phyloP scores from a whole-genome alignment of 352 stramenopile genomes.

The Pythium phragmiticola region DNA sequence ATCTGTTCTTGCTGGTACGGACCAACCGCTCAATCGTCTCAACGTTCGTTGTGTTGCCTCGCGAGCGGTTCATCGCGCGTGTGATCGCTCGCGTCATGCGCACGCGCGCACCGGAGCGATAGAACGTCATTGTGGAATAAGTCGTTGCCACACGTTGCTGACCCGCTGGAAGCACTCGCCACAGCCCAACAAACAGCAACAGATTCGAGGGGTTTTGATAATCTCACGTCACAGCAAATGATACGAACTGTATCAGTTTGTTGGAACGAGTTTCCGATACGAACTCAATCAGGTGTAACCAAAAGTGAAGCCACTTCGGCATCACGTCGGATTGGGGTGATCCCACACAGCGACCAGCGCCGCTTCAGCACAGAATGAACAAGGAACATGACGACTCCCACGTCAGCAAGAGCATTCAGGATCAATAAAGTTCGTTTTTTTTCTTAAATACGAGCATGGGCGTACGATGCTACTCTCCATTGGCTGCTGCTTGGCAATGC shows the following conservation, averaged over 20 bases:
- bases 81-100: conserved; percentile 63
- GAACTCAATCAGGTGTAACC: conserved; percentile 10
- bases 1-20: conserved; percentile 60
- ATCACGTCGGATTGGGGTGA: conserved; percentile 22
- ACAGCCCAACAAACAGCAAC: conserved; percentile 23
- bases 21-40: conserved; percentile 59
- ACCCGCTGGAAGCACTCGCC: conserved; percentile 5
- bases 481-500: not conserved
- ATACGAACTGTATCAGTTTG: conserved; percentile 10
- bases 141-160: conserved; percentile 16
- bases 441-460: conserved; percentile 11
- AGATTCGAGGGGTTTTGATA: conserved; percentile 20
- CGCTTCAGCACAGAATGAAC: not conserved
- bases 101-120: conserved; percentile 49
- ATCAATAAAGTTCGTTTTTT: conserved; percentile 1
- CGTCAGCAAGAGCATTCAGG: conserved; percentile 14
- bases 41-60: conserved; percentile 42
- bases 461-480: not conserved
- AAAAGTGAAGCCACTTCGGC: conserved; percentile 29
- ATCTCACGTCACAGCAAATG: not conserved
- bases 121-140: conserved; percentile 59
- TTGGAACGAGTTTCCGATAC: not conserved
- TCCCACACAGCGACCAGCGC: not conserved
- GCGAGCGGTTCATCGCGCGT: conserved; percentile 59
- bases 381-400: conserved; percentile 14